Evolutionary conservation across 2,329 filamentous ascomycete genomes (phyloP).

Genomic region (Fusarium globosum): DNA sequence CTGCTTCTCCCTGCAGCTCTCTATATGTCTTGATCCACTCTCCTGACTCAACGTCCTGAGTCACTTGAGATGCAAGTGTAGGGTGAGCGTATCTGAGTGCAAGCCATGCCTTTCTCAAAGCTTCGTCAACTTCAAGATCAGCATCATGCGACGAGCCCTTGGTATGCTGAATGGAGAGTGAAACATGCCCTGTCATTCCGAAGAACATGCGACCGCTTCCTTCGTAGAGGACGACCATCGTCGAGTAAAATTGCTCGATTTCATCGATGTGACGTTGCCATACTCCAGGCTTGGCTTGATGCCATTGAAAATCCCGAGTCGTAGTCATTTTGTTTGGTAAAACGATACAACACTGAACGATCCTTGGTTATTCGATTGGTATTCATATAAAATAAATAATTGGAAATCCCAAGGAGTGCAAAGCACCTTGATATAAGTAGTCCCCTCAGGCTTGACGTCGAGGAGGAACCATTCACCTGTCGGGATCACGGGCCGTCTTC

Average conservation of each 20-base stretch:
- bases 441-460: background rate
- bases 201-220: conserved; percentile 55
- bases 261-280: conserved; percentile 56
- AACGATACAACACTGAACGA: accelerated
- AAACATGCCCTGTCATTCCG: conserved; percentile 54
- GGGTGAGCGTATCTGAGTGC: conserved; percentile 49
- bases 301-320: conserved; percentile 35
- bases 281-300: conserved; percentile 36
- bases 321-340: background rate
- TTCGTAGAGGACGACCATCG: conserved; percentile 49
- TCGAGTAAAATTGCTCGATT: conserved; percentile 54
- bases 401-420: background rate
- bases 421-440: background rate
- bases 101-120: conserved; percentile 50
- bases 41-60: conserved; percentile 21
- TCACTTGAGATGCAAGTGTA: conserved; percentile 47
- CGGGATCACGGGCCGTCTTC: background rate
- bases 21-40: conserved; percentile 46
- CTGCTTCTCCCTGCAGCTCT: background rate
- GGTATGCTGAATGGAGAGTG: conserved; percentile 35
- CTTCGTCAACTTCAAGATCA: conserved; percentile 41
- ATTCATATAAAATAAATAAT: too few relatives aligned
- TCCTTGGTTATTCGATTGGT: accelerated
- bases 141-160: background rate
- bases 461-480: background rate